Percentiles rank a stretch among this genome's conserved stretches.
Conservation (phyloP, 345 rosid genomes). For the Melaleuca quinquenervia region DNA sequence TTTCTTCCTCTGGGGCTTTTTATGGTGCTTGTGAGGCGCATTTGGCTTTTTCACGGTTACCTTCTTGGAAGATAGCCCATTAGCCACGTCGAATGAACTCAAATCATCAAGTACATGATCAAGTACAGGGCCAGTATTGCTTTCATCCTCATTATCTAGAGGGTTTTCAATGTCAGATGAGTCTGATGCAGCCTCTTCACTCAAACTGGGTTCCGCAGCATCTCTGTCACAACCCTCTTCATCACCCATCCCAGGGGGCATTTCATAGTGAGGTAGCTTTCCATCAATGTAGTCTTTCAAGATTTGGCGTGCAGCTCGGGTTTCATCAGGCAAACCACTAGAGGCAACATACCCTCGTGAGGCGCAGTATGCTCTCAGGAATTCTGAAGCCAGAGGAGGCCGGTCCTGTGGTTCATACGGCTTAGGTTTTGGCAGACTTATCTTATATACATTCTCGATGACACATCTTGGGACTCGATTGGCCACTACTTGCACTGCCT, state of each 20-base stretch:
- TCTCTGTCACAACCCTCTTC: conserved; percentile 20
- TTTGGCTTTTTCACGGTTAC: conserved; percentile 29
- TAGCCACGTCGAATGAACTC: conserved; percentile 60
- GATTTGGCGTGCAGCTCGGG: conserved; percentile 76
- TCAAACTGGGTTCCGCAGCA: conserved; percentile 4
- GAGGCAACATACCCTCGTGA: conserved; percentile 79
- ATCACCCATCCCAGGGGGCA: conserved; percentile 52
- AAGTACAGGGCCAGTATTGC: conserved; percentile 17
- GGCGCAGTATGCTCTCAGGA: conserved; percentile 64
- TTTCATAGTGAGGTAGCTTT: conserved; percentile 61
- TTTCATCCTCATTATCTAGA: neutral
- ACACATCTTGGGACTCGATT: conserved; percentile 54
- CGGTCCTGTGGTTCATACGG: conserved; percentile 65
- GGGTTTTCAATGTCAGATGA: conserved; percentile 30
- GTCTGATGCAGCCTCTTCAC: conserved; percentile 23
- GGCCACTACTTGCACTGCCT: conserved; percentile 86
- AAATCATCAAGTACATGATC: conserved; percentile 65
- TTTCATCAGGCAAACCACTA: conserved; percentile 95
- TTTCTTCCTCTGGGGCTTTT: conserved; percentile 62
- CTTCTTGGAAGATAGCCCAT: conserved; percentile 47
- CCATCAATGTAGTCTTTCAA: conserved; percentile 81
- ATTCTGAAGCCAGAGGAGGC: conserved; percentile 71
- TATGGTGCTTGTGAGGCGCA: conserved; percentile 55
- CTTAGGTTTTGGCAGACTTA: conserved; percentile 77
- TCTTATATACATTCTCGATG: conserved; percentile 64